Conservation (phyloP, 345 rosid genomes). For the Xanthoceras sorbifolium region DNA sequence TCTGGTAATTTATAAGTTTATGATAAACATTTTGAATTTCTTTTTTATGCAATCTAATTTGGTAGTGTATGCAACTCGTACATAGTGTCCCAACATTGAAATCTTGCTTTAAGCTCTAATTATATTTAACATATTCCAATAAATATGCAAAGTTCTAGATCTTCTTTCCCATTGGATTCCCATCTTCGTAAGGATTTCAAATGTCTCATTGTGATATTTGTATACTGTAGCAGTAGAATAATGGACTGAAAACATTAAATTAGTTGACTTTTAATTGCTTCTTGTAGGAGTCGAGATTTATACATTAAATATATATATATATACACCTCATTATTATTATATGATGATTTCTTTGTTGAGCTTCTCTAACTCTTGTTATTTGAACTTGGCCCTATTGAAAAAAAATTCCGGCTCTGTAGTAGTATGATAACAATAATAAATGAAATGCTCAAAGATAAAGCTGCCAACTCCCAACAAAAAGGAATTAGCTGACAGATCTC, state of each 20-base stretch:
- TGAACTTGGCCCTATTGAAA: not conserved
- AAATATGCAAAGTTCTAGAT: not conserved
- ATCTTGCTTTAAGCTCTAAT: not conserved
- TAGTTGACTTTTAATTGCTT: too few relatives aligned
- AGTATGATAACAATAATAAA: not conserved
- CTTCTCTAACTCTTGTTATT: not conserved
- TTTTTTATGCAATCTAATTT: not conserved
- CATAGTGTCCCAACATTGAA: not conserved
- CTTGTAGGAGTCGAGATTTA: too few relatives aligned
- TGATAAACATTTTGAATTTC: not conserved
- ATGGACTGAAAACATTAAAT: too few relatives aligned
- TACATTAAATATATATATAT: too few relatives aligned
- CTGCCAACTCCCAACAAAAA: not conserved
- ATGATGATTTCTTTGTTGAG: not conserved
- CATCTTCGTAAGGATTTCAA: not conserved
- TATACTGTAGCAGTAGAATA: too few relatives aligned
- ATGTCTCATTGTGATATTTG: not conserved
- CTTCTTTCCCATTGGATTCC: not conserved
- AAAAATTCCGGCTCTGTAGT: not conserved
- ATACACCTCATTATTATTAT: not conserved
- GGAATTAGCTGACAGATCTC: not conserved
- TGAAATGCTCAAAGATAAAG: not conserved
- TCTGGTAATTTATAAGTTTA: not conserved
- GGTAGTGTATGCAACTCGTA: not conserved
- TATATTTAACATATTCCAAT: not conserved